Conservation (phyloP, 2,329 filamentous ascomycete genomes). For the Tolypocladium endophyticum region DNA sequence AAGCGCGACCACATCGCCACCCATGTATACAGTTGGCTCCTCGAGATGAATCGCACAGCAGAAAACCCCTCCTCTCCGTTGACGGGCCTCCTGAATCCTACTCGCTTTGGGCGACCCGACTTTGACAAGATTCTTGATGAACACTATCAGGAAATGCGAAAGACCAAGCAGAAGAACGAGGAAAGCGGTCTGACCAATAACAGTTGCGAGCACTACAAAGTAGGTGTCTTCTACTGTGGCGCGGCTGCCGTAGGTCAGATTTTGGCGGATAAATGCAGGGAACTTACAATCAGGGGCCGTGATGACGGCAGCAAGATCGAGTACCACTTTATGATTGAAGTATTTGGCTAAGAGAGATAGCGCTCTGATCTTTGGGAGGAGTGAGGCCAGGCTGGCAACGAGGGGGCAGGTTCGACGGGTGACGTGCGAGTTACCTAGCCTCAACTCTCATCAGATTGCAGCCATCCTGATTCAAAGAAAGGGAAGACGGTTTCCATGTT, state of each 20-base stretch:
- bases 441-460: neutral
- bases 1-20: constrained; percentile 41
- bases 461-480: no score
- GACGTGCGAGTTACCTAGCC: neutral
- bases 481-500: no score
- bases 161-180: constrained; percentile 12
- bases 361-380: neutral
- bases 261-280: constrained; percentile 40
- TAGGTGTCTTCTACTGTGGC: constrained; percentile 48
- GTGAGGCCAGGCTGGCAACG: neutral
- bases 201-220: constrained; percentile 22
- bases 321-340: constrained; percentile 48
- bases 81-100: constrained; percentile 41
- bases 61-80: constrained; percentile 40
- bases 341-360: constrained; percentile 30
- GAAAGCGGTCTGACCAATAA: neutral
- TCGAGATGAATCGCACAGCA: constrained; percentile 44
- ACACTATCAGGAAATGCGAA: constrained; percentile 43
- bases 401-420: neutral
- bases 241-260: constrained; percentile 44
- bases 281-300: constrained; percentile 37
- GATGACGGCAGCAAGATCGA: constrained; percentile 40
- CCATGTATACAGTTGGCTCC: constrained; percentile 44
- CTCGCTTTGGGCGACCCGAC: constrained; percentile 44
- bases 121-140: constrained; percentile 39